Percentiles rank a stretch among this genome's conserved stretches.
phyloP scores from a whole-genome alignment of 129 eudicot species.

The Heracleum sosnowskyi region DNA sequence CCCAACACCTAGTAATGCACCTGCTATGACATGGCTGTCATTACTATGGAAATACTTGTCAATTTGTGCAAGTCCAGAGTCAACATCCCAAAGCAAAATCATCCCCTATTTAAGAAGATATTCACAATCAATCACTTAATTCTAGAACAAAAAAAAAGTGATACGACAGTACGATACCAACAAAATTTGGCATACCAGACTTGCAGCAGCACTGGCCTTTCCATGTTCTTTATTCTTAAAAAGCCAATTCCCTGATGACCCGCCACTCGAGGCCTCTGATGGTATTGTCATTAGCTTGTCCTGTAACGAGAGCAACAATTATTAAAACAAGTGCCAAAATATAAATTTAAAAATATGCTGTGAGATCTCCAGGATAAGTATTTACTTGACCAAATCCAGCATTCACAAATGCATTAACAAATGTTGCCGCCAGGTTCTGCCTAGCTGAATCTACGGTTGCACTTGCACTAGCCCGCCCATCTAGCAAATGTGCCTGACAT shows the following conservation, averaged over 20 bases:
- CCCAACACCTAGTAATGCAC: conserved; percentile 95
- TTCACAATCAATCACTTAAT: background rate
- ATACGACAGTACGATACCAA: background rate
- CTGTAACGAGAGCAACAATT: conserved; percentile 28
- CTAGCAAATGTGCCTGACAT: conserved; percentile 83
- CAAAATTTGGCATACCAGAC: conserved; percentile 56
- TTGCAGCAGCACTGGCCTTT: conserved; percentile 99
- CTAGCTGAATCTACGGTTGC: conserved; percentile 95
- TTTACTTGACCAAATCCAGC: conserved; percentile 99
- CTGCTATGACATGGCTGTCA: conserved; percentile 80
- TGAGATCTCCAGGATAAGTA: background rate
- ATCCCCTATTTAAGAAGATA: conserved; percentile 46
- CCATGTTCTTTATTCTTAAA: conserved; percentile 98
- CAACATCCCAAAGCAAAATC: conserved; percentile 97
- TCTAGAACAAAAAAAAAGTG: conserved; percentile 2
- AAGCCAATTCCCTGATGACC: conserved; percentile 84
- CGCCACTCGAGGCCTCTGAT: conserved; percentile 70
- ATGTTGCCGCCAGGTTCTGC: conserved; percentile 92
- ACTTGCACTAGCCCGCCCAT: conserved; percentile 94
- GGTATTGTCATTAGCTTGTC: conserved; percentile 92
- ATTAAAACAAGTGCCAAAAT: background rate
- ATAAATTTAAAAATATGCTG: background rate
- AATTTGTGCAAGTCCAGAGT: conserved; percentile 90
- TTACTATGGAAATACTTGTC: conserved; percentile 95
- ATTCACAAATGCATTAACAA: conserved; percentile 99